Percentiles rank a stretch among this genome's conserved stretches.
Evolutionary conservation across 352 stramenopile genomes (phyloP).

Genomic region (Sclerospora graminicola): DNA sequence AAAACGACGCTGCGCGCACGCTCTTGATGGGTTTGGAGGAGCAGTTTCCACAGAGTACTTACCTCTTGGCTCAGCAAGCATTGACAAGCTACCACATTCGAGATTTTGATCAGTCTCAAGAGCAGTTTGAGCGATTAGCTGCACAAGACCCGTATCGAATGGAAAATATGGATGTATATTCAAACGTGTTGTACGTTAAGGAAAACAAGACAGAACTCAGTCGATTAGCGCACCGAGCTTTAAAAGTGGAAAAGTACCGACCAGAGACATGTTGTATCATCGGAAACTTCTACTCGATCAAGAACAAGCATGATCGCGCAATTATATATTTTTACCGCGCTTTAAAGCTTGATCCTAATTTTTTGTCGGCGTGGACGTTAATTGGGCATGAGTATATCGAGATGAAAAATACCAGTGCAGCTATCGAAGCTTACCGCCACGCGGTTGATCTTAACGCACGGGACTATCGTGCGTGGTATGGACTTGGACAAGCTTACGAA

Average conservation of each 20-base stretch:
- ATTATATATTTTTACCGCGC: slow-evolving; percentile 96
- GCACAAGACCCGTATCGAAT: slow-evolving; percentile 59
- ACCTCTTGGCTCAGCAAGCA: slow-evolving; percentile 66
- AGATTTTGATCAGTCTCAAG: slow-evolving; percentile 73
- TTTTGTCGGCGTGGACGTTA: slow-evolving; percentile 95
- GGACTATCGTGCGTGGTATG: slow-evolving; percentile 98
- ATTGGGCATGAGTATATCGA: slow-evolving; percentile 99
- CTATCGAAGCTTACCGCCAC: slow-evolving; percentile 94
- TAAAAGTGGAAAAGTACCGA: slow-evolving; percentile 94
- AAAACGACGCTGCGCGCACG: slow-evolving; percentile 53
- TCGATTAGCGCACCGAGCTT: slow-evolving; percentile 84
- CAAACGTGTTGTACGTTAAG: slow-evolving; percentile 82
- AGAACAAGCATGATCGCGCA: slow-evolving; percentile 92
- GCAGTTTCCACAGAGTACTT: slow-evolving; percentile 60
- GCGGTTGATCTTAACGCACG: slow-evolving; percentile 87
- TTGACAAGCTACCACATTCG: slow-evolving; percentile 74
- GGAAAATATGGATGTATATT: slow-evolving; percentile 81
- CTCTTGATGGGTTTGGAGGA: slow-evolving; percentile 37
- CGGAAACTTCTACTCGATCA: slow-evolving; percentile 84
- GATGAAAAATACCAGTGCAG: slow-evolving; percentile 96
- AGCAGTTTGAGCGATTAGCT: slow-evolving; percentile 60
- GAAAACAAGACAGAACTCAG: slow-evolving; percentile 83
- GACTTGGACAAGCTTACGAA: slow-evolving; percentile 97
- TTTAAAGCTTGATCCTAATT: slow-evolving; percentile 91
- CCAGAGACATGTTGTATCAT: slow-evolving; percentile 98